These are phyloP conservation scores for Cutaneotrichosporon arboriforme DNA, from an alignment of 1,284 basidiomycete species.

Conservation along the genomic window DNA sequence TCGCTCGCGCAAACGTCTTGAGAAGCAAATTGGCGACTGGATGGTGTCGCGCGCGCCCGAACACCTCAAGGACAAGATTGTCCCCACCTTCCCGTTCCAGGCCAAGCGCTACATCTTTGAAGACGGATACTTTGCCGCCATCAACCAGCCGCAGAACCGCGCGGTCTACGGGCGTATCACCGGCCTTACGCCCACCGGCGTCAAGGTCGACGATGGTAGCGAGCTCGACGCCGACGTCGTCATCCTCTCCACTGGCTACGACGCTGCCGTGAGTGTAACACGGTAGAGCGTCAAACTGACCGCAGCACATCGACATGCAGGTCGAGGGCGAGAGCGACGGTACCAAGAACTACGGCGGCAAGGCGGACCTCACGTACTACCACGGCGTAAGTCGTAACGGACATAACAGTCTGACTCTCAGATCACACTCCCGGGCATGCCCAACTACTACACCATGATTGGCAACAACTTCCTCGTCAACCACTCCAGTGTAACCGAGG, in stretches of 20 bases:
- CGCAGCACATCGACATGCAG: slow-evolving; percentile 16
- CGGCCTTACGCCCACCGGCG: slow-evolving; percentile 5
- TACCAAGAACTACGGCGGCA: slow-evolving; percentile 14
- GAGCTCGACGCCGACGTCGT: slow-evolving; percentile 16
- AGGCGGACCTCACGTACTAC: slow-evolving; percentile 14
- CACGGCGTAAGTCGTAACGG: slow-evolving; percentile 9
- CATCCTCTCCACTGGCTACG: slow-evolving; percentile 18
- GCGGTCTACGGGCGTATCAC: slow-evolving; percentile 17
- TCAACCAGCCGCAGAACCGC: slow-evolving; percentile 14
- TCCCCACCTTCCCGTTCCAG: slow-evolving; percentile 13
- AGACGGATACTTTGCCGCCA: slow-evolving; percentile 20
- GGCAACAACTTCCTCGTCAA: slow-evolving; percentile 31
- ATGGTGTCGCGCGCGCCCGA: slow-evolving; percentile 9
- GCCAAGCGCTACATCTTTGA: slow-evolving; percentile 19
- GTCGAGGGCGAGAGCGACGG: slow-evolving; percentile 14
- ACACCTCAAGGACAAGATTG: slow-evolving; percentile 17
- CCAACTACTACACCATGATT: slow-evolving; percentile 30
- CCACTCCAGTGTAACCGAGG: slow-evolving; percentile 14
- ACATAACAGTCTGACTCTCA: neutral
- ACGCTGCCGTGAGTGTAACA: slow-evolving; percentile 10
- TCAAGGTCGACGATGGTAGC: slow-evolving; percentile 15
- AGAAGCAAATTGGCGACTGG: slow-evolving; percentile 13
- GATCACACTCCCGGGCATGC: slow-evolving; percentile 19
- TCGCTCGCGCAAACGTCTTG: slow-evolving; percentile 7
- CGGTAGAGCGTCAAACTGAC: neutral